Percentiles rank a stretch among this genome's conserved stretches.
Evolutionary conservation across 352 stramenopile species (phyloP).

Genomic region (Aphanomyces astaci): DNA sequence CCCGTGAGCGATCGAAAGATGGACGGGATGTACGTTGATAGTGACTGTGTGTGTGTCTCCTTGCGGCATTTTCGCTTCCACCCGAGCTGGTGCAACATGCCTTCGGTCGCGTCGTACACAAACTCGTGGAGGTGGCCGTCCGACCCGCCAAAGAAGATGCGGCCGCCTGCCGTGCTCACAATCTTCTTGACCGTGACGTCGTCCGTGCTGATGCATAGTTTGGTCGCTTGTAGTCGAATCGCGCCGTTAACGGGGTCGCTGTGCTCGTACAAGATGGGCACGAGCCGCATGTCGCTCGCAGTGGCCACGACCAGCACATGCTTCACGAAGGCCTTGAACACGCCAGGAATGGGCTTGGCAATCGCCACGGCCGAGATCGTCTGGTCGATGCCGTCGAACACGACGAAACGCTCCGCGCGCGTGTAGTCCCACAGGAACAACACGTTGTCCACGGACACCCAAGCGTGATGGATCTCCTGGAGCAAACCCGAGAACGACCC

Average conservation of each 20-base stretch:
- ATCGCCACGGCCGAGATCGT: constrained; percentile 90
- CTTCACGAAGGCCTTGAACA: constrained; percentile 91
- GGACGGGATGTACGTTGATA: constrained; percentile 66
- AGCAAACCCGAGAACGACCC: constrained; percentile 89
- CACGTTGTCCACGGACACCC: constrained; percentile 91
- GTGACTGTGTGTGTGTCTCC: constrained; percentile 84
- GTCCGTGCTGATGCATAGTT: constrained; percentile 90
- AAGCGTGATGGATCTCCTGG: constrained; percentile 85
- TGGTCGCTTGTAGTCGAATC: constrained; percentile 68
- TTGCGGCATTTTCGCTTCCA: constrained; percentile 83
- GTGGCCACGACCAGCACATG: constrained; percentile 93
- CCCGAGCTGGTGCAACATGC: constrained; percentile 33
- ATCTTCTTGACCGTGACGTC: constrained; percentile 90
- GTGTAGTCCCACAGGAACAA: constrained; percentile 95
- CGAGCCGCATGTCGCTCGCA: constrained; percentile 90
- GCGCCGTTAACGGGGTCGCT: constrained; percentile 32
- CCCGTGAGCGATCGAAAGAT: constrained; percentile 64
- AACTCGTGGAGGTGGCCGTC: constrained; percentile 95
- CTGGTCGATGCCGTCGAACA: constrained; percentile 86
- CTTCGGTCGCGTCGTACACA: constrained; percentile 50
- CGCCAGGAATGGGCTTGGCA: constrained; percentile 70
- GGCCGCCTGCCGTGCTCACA: constrained; percentile 67
- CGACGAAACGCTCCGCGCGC: constrained; percentile 63
- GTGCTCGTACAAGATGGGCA: constrained; percentile 78
- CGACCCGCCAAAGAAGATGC: constrained; percentile 95